Percentiles rank a stretch among this genome's conserved stretches.
These are phyloP conservation scores for Patellifolia procumbens DNA, from an alignment of 179 eudicot genomes.

Conservation along the genomic window DNA sequence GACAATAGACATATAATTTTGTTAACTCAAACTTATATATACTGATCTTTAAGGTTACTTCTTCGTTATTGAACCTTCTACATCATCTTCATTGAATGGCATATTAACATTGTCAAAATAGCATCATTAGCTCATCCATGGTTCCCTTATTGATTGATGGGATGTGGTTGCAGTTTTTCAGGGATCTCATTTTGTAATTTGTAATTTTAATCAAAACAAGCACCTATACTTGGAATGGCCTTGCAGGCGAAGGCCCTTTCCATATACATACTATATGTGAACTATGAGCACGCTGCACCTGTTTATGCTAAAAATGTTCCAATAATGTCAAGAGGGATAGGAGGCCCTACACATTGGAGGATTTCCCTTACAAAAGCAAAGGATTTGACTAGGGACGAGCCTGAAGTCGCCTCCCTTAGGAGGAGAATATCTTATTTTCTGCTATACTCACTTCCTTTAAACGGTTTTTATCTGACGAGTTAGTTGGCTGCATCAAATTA, in stretches of 20 bases:
- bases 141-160: background rate
- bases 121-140: background rate
- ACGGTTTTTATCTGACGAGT: background rate
- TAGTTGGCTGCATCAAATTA: background rate
- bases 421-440: background rate
- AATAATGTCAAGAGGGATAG: too few relatives aligned
- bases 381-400: background rate
- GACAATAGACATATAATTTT: background rate
- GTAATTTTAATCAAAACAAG: background rate
- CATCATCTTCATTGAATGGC: background rate
- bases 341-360: background rate
- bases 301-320: too few relatives aligned
- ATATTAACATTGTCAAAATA: background rate
- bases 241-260: background rate
- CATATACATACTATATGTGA: too few relatives aligned
- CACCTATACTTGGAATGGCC: background rate
- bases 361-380: background rate
- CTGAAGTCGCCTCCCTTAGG: background rate
- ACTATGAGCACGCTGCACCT: too few relatives aligned
- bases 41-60: background rate
- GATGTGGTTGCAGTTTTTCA: background rate
- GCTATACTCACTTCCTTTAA: background rate
- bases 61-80: background rate
- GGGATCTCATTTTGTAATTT: background rate
- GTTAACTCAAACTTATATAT: conserved; percentile 26